Evolutionary conservation across 345 rosid genomes (phyloP), one percentile per base, ranked within the genome.

Genomic region (Nasturtium officinale): DNA sequence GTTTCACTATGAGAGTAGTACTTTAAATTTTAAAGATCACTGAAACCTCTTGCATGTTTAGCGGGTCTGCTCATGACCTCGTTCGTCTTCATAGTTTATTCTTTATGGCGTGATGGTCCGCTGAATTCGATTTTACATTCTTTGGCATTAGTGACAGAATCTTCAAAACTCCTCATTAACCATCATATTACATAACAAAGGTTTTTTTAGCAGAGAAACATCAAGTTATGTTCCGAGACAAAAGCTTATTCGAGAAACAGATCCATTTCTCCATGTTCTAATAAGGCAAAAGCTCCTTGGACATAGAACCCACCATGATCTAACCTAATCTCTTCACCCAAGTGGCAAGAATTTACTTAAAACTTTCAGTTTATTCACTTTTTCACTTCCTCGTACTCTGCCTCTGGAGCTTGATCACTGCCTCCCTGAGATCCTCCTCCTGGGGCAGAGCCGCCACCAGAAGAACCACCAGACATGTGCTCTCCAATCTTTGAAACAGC

Each of bases 401-500:
- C 97, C 70, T 92, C 98, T 0, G 87, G 81, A 30, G 98, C 55
- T 77, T 85, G 87, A 3, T 92, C 95, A 10, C 85, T 89, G 20
- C 96, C 95, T 52, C 90, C 92, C 60, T 81, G 82, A 10, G 87
- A 67, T 15, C 89, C 88, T 30, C 89, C 95, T 33, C 85, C 89
- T 3, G 92, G 66, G 21, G 83, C 70, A 37, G 87, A 48, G 11
- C 80, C 77, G 15, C 84, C 87, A 6, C 83, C 80, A 13, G 86
- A 77, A 61, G 85, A 76, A 61, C 85, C 83, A 12, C 89, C 87
- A 1, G 86, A 56, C 93, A 92, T 87, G 71, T 88, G 96, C 72
- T 92, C 83, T 52, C 93, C 98, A 11, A 92, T 90, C 91, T 92
- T 90, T 0, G 98, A 88, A 9, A 87, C 89, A 1, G 95, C 91